Base-by-base conservation (phyloP, 495 filamentous ascomycete genomes). In the Neurospora tetrasperma region DNA sequence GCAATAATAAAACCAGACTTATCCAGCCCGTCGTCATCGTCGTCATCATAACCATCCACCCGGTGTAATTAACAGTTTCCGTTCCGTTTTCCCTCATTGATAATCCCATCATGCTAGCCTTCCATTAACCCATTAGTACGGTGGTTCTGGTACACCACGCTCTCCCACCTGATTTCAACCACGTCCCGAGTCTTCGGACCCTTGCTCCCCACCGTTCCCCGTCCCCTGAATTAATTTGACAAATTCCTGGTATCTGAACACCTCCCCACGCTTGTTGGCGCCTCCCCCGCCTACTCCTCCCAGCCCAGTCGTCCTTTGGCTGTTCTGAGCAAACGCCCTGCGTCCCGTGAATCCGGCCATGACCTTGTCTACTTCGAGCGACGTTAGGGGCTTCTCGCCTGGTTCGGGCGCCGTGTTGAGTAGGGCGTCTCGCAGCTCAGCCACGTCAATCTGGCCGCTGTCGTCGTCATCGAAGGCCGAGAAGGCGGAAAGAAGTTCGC, bases 381-480 rank as follows among this genome's bases (percentile, higher is more conserved):
- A 89, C 1, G 88, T 92, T 79, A 97, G 81, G 5, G 86, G 79
- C 69, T 80, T 79, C 75, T 91, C 91, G 43, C 90, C 94, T 1
- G 87, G 84, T 73, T 94, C 93, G 3, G 92, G 92, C 12, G 88
- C 88, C 8, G 94, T 97, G 75, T 94, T 87, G 69, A 97, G 78
- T 69, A 99, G 79, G 4, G 95, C 93, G 75, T 95, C 92, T 43
- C 91, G 87, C 69, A 99, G 83, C 80, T 97, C 95, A 2, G 80
- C 85, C 20, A 96, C 84, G 77, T 98, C 93, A 41, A 98, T 88
- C 79, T 97, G 93, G 9, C 96, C 96, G 77, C 92, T 94, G 80
- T 99, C 96, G 75, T 96, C 93, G 74, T 96, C 92, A 77, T 99
- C 96, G 75, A 99, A 99, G 0, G 96, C 96, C 11, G 92, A 91